Percentiles rank a stretch among this genome's conserved stretches.
Conservation (phyloP, 2,329 filamentous ascomycete species). For the Dactylellina parvicollis region DNA sequence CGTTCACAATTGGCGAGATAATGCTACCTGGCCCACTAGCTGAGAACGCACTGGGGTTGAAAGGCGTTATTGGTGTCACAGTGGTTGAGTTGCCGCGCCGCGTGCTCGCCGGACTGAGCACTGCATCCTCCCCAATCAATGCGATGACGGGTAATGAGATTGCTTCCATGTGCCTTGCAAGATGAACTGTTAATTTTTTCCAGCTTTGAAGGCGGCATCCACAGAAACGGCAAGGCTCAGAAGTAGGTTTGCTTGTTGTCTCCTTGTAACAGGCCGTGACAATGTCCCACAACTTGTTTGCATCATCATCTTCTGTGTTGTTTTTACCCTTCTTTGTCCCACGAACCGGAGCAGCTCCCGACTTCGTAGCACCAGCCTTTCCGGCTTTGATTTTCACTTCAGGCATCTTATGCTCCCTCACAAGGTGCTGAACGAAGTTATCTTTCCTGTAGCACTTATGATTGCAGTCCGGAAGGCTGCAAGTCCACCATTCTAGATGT, state of each 20-base stretch:
- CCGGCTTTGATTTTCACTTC: slow-evolving; percentile 84
- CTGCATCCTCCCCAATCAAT: slow-evolving; percentile 63
- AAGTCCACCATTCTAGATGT: slow-evolving; percentile 90
- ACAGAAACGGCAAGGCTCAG: slow-evolving; percentile 89
- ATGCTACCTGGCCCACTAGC: slow-evolving; percentile 31
- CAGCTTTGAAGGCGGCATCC: slow-evolving; percentile 81
- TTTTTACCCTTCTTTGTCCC: slow-evolving; percentile 57
- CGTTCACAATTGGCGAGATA: slow-evolving; percentile 35
- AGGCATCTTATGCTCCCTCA: slow-evolving; percentile 85
- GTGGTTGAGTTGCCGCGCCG: slow-evolving; percentile 48
- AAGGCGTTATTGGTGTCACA: slow-evolving; percentile 48
- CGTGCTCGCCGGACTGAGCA: slow-evolving; percentile 57
- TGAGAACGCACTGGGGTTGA: slow-evolving; percentile 39
- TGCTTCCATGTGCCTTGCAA: slow-evolving; percentile 94
- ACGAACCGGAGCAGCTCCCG: slow-evolving; percentile 25
- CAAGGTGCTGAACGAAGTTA: slow-evolving; percentile 91
- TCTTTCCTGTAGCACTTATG: slow-evolving; percentile 88
- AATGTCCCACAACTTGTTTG: slow-evolving; percentile 77
- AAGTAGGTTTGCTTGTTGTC: slow-evolving; percentile 72
- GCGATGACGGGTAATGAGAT: slow-evolving; percentile 82
- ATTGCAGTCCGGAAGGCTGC: slow-evolving; percentile 79
- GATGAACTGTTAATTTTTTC: slow-evolving; percentile 93
- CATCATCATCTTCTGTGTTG: slow-evolving; percentile 59
- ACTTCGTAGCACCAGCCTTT: slow-evolving; percentile 66
- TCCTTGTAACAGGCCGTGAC: slow-evolving; percentile 81